Conservation (phyloP, 2,329 filamentous ascomycete genomes). For the Samsoniella hepiali region DNA sequence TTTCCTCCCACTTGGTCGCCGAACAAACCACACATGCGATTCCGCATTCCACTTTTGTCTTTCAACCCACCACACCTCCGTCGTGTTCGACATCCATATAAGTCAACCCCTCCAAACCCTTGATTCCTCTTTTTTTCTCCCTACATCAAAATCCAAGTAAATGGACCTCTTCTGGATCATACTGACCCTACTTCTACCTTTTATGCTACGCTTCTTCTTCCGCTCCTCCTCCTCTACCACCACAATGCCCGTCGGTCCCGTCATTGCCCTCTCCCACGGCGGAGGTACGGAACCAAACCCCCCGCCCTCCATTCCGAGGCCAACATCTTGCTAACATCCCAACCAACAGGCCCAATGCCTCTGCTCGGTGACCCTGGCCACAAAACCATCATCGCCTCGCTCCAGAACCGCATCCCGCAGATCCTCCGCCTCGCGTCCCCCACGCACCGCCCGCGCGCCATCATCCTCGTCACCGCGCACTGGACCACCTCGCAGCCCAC, state of each 20-base stretch:
- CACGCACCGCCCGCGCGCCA: constrained; percentile 44
- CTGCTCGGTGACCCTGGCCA: constrained; percentile 54
- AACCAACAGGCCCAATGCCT: constrained; percentile 50
- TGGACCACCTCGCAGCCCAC: constrained; percentile 50
- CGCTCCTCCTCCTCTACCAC: not conserved
- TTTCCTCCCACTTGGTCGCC: not conserved
- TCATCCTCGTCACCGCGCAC: constrained; percentile 57
- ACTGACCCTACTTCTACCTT: not conserved
- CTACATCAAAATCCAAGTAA: not conserved
- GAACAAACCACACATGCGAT: not conserved
- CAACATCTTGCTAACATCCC: not conserved
- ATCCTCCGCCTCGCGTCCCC: constrained; percentile 53
- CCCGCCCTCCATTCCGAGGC: not conserved
- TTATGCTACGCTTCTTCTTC: constrained; percentile 2
- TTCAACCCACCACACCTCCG: not conserved
- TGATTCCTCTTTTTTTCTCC: not conserved
- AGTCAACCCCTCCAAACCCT: not conserved
- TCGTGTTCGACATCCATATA: not conserved
- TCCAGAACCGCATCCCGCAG: constrained; percentile 51
- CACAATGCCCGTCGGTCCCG: constrained; percentile 41
- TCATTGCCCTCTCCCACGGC: constrained; percentile 49
- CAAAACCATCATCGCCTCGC: constrained; percentile 47
- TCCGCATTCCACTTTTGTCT: not conserved
- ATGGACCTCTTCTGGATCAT: constrained; percentile 14
- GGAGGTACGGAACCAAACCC: constrained; percentile 35